A percentile compares a stretch with the other conserved stretches of the same genome.
phyloP scores from a whole-genome alignment of 106 monocot genomes.

The Acorus calamus region DNA sequence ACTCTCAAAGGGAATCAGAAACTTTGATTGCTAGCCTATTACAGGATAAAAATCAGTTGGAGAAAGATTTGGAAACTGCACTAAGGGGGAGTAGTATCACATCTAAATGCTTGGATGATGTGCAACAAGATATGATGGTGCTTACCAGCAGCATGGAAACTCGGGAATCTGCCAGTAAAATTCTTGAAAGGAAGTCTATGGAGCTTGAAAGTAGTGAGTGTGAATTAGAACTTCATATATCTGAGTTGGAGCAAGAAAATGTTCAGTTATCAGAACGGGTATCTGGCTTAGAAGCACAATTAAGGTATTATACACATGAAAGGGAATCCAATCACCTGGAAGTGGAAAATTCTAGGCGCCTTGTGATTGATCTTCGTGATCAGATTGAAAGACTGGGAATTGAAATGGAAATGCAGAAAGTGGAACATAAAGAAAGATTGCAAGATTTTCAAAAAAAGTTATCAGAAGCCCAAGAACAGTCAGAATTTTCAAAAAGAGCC shows the following conservation, averaged over 20 bases:
- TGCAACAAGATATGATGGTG: slow-evolving; percentile 31
- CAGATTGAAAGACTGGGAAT: slow-evolving; percentile 31
- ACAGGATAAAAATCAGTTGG: slow-evolving; percentile 44
- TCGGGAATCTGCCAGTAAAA: slow-evolving; percentile 45
- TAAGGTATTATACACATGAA: slow-evolving; percentile 53
- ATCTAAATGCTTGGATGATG: slow-evolving; percentile 62
- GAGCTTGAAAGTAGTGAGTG: slow-evolving; percentile 58
- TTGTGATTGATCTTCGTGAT: slow-evolving; percentile 42
- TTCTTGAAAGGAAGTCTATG: slow-evolving; percentile 51
- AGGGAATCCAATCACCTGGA: slow-evolving; percentile 58
- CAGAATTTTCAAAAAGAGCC: slow-evolving; percentile 43
- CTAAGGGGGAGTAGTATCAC: slow-evolving; percentile 35
- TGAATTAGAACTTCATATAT: slow-evolving; percentile 58
- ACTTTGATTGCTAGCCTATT: slow-evolving; percentile 21
- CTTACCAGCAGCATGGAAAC: slow-evolving; percentile 29
- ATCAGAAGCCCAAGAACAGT: slow-evolving; percentile 49
- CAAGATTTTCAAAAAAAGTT: slow-evolving; percentile 44
- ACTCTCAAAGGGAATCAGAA: slow-evolving; percentile 34
- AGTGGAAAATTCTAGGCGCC: slow-evolving; percentile 60
- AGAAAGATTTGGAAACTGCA: slow-evolving; percentile 37
- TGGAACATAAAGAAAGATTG: slow-evolving; percentile 34
- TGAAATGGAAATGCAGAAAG: slow-evolving; percentile 36
- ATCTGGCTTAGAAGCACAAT: slow-evolving; percentile 68
- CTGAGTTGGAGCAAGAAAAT: slow-evolving; percentile 67
- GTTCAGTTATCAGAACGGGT: slow-evolving; percentile 59